A percentile compares a stretch with the other conserved stretches of the same genome.
These are phyloP conservation scores for Globisporangium solare DNA, from an alignment of 352 stramenopile genomes.

Conservation along the genomic window DNA sequence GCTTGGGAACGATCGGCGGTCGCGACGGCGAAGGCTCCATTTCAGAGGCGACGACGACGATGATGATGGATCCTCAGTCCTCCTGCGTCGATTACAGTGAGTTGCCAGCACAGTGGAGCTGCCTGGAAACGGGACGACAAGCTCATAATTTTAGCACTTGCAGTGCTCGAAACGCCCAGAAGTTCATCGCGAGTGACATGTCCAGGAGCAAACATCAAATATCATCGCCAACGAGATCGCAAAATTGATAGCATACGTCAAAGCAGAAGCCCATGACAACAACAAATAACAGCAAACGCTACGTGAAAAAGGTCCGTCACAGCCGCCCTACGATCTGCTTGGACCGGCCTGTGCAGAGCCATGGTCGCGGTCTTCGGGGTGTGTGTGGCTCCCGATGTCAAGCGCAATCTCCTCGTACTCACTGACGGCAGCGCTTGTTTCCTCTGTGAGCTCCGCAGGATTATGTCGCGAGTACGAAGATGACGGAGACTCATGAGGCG, in stretches of 20 bases:
- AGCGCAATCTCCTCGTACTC: too few relatives aligned
- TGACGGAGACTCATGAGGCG: too few relatives aligned
- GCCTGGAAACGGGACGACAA: too few relatives aligned
- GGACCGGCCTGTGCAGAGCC: too few relatives aligned
- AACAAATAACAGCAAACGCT: not conserved
- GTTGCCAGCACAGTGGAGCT: too few relatives aligned
- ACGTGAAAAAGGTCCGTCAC: not conserved
- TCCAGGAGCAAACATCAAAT: not conserved
- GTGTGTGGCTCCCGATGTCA: too few relatives aligned
- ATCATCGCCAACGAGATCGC: not conserved
- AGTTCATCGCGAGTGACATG: not conserved
- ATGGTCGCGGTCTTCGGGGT: too few relatives aligned
- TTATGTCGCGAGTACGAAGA: too few relatives aligned
- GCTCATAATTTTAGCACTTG: too few relatives aligned
- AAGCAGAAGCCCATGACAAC: not conserved
- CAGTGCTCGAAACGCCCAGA: too few relatives aligned
- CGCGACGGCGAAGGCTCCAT: constrained; percentile 15
- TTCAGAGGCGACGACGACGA: not conserved
- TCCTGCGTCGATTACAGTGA: not conserved
- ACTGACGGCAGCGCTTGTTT: not conserved
- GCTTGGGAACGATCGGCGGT: constrained; percentile 8
- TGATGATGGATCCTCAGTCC: not conserved
- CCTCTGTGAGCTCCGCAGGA: not conserved
- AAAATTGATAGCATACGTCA: too few relatives aligned
- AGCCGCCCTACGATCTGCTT: too few relatives aligned